Evolutionary conservation across 2,329 filamentous ascomycete species (phyloP).

Genomic region (Aspergillus neotritici): DNA sequence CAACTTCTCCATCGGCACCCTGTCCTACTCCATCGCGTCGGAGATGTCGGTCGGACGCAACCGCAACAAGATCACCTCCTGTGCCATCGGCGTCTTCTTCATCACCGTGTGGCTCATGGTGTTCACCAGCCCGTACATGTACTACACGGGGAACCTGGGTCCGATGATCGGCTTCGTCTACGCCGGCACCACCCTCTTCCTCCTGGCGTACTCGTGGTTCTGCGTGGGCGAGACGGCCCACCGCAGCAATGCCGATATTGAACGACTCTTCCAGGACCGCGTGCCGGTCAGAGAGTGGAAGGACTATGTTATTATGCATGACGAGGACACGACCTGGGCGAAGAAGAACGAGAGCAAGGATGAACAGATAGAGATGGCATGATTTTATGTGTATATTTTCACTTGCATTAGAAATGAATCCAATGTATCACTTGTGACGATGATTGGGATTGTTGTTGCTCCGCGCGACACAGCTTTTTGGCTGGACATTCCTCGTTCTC

Average conservation of each 20-base stretch:
- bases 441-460: no score
- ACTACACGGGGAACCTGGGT: conserved; percentile 28
- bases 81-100: conserved; percentile 42
- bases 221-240: conserved; percentile 39
- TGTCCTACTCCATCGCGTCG: conserved; percentile 40
- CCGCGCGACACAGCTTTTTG: no score
- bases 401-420: no score
- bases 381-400: no score
- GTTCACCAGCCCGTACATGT: conserved; percentile 33
- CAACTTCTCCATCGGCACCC: conserved; percentile 43
- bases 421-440: no score
- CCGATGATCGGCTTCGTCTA: conserved; percentile 34
- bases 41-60: conserved; percentile 48
- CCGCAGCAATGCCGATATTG: conserved; percentile 33
- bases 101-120: conserved; percentile 28
- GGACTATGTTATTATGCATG: conserved; percentile 16
- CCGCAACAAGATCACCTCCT: conserved; percentile 44
- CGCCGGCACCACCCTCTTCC: conserved; percentile 23
- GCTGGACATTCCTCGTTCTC: no score
- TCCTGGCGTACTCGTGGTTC: conserved; percentile 32
- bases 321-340: neutral
- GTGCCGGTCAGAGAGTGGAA: conserved; percentile 33
- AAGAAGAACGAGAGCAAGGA: conserved; percentile 7
- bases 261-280: conserved; percentile 35
- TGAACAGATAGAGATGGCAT: conserved; percentile 10